phyloP scores from a whole-genome alignment of 1,284 basidiomycete species.

The Meira miltonrushii region DNA sequence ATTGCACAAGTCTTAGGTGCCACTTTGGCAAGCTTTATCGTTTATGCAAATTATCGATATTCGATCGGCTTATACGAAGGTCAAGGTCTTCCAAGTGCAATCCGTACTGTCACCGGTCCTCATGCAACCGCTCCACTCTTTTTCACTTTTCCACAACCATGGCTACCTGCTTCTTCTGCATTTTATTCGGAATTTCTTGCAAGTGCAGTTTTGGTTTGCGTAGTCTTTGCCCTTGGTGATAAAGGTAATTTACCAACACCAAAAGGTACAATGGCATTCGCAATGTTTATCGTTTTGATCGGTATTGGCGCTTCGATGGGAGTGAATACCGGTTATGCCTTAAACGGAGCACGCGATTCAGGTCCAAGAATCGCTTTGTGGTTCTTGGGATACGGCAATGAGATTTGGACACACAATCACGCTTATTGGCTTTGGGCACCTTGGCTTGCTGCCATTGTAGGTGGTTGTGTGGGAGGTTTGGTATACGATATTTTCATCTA shows the following conservation, averaged over 20 bases:
- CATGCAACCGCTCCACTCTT: conserved; percentile 65
- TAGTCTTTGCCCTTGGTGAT: conserved; percentile 30
- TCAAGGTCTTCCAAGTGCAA: conserved; percentile 52
- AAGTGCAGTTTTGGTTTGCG: conserved; percentile 30
- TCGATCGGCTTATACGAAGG: conserved; percentile 69
- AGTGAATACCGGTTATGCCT: conserved; percentile 61
- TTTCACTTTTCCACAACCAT: conserved; percentile 59
- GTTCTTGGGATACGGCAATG: conserved; percentile 61
- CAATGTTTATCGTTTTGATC: conserved; percentile 58
- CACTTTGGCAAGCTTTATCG: conserved; percentile 63
- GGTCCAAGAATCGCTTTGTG: conserved; percentile 62
- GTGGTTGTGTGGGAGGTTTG: conserved; percentile 48
- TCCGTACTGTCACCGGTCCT: conserved; percentile 60
- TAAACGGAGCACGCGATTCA: conserved; percentile 65
- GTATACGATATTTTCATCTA: conserved; percentile 52
- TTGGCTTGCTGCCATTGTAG: conserved; percentile 33
- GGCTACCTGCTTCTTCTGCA: conserved; percentile 21
- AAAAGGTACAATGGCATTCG: conserved; percentile 59
- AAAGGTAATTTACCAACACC: conserved; percentile 57
- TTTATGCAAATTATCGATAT: conserved; percentile 72
- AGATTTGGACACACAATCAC: conserved; percentile 56
- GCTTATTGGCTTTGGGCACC: conserved; percentile 76
- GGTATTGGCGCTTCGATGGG: conserved; percentile 61
- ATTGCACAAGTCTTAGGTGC: conserved; percentile 68
- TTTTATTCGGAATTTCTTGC: conserved; percentile 37